Evolutionary conservation across 805 yeast species (phyloP), one percentile per base, ranked within the genome.

Genomic region (Sungouiozyma intestinalis): DNA sequence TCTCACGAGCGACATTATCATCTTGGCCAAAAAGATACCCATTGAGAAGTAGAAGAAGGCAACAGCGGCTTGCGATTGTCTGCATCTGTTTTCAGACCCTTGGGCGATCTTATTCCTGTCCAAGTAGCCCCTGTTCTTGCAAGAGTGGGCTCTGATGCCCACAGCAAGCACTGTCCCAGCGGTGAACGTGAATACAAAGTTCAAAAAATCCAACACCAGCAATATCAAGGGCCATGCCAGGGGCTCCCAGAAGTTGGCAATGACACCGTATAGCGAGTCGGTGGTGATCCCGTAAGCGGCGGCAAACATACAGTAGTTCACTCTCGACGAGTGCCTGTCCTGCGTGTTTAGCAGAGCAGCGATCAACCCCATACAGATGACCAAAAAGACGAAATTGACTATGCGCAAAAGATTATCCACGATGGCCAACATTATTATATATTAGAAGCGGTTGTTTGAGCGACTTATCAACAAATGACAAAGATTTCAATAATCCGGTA

Each of bases 81-180:
- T 85, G 72, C 98, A 90, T 72, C 97, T 79, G 57, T 77, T 84
- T 18, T 69, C 57, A 36, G 80, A 72, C 52, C 94, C 94, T 70
- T 85, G 85, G 46, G 85, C 65, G 53, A 85, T 73, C 46, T 63
- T 64, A 75, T 88, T 90, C 51, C 54, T 38, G 54, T 76, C 68
- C 50, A 87, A 45, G 73, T 85, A 87, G 42, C 35, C 45, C 46
- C 67, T 50, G 77, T 86, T 82, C 54, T 69, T 45, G 73, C 98
- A 90, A 33, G 94, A 80, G 74, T 86, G 95, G 48, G 72, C 74
- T 64, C 87, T 77, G 62, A 83, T 78, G 56, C 78, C 92, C 47
- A 85, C 94, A 39, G 97, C 97, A 60, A 92, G 71, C 39, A 95
- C 95, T 45, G 94, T 77, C 55, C 88, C 97, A 52, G 85, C 97